Base-by-base conservation (phyloP, 805 yeast genomes). In the Candida maris region DNA sequence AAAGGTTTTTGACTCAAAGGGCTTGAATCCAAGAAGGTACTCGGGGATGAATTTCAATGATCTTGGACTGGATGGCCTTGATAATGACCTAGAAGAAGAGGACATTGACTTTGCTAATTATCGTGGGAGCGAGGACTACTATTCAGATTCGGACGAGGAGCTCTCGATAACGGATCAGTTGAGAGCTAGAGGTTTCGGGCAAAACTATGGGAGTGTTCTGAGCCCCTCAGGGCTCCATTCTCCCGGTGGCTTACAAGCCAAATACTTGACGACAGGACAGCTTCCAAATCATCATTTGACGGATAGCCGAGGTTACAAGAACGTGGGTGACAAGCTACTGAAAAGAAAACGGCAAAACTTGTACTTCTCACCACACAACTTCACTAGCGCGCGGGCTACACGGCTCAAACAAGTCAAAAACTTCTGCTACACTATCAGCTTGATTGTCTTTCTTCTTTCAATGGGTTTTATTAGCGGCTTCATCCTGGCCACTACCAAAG, bases 391-490 rank as follows among this genome's bases (percentile, higher is more conserved):
- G 3, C 47, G 61, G 22, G 55, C 51, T 1, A 44, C 48, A n/a
- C 42, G 62, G 24, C 39, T 57, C 28, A 45, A 40, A 29, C 65
- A 61, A 32, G 30, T 63, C 5, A 53, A 47, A 33, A 56, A 43
- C 19, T 57, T 62, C 34, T 61, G 64, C 34, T 74, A 73, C 44
- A 70, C 79, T 0, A 43, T 72, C 22, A 46, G 68, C 27, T 51
- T 71, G 24, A 68, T 75, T 3, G 46, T 75, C 12, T 56, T 72
- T 10, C 66, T 86, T n/a, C 59, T 85, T 8, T 65, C 79, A 1
- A 57, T 83, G 20, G 96, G 96, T 1, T 87, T 91, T 52, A 66
- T 84, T 4, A 68, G 81, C 51, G 97, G 97, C 0, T 85, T 89
- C 53, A 63, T 88, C 2, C 64, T 89, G 27, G 96, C 96, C 0